A percentile compares a stretch with the other conserved stretches of the same genome.
Conservation (phyloP, 208 protist species). For the Perkinsela sp. region DNA sequence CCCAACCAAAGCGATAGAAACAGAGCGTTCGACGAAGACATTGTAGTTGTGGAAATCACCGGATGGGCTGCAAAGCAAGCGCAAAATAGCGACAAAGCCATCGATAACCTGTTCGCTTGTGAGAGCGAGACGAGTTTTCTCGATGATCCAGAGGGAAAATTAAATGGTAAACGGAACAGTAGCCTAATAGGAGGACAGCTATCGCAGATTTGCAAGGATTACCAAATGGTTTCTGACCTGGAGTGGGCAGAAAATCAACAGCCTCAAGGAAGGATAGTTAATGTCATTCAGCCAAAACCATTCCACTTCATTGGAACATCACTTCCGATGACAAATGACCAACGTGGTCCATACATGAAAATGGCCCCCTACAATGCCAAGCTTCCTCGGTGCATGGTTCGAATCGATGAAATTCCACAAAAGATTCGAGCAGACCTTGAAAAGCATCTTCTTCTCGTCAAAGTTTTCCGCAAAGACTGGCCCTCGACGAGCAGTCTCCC, state of each 20-base stretch:
- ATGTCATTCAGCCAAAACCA: neutral
- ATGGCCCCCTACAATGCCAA: neutral
- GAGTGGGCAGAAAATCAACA: neutral
- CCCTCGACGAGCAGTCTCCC: neutral
- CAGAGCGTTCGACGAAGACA: neutral
- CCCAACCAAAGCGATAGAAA: neutral
- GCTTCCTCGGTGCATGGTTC: neutral
- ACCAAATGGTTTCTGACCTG: neutral
- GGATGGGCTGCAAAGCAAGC: neutral
- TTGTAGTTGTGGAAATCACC: neutral
- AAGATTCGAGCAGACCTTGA: neutral
- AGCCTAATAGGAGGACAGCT: neutral
- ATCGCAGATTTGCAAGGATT: neutral
- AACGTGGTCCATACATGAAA: neutral
- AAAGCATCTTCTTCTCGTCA: neutral
- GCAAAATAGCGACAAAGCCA: neutral
- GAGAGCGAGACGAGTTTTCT: neutral
- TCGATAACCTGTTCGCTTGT: neutral
- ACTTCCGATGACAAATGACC: neutral
- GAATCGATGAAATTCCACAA: neutral
- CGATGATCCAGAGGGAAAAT: neutral
- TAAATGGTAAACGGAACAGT: neutral
- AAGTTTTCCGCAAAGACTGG: neutral
- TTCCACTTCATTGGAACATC: neutral
- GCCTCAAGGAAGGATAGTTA: neutral